phyloP scores from a whole-genome alignment of 1,139 yeast species.

The Taphrina betulina region DNA sequence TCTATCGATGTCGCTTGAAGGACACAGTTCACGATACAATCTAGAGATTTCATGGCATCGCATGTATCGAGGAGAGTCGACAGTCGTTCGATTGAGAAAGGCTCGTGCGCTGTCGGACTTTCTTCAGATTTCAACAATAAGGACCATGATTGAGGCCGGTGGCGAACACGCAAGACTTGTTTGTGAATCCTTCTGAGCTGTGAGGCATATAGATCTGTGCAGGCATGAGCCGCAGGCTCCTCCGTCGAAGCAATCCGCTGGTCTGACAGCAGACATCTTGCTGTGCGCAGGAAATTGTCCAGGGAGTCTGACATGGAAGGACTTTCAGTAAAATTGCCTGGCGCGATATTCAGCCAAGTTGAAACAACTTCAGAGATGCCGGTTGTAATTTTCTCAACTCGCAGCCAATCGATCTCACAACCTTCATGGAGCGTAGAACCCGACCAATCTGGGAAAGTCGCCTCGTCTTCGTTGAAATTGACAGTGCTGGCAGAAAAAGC shows the following conservation, averaged over 20 bases:
- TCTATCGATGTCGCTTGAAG: conserved; percentile 60
- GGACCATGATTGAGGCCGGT: conserved; percentile 19
- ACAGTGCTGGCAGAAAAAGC: not conserved
- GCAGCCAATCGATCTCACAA: conserved; percentile 53
- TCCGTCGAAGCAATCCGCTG: no score
- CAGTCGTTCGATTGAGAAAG: conserved; percentile 2
- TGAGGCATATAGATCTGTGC: not conserved
- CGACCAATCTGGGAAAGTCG: conserved; percentile 4
- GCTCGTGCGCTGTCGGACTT: conserved; percentile 1
- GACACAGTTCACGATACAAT: conserved; percentile 60
- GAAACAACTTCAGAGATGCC: conserved; percentile 78
- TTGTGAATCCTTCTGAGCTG: not conserved
- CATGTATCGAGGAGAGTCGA: conserved; percentile 46
- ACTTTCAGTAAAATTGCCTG: conserved; percentile 5
- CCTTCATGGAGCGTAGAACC: conserved; percentile 31
- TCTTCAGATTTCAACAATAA: not conserved
- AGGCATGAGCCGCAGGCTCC: no score
- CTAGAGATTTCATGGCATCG: conserved; percentile 62
- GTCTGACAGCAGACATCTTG: no score
- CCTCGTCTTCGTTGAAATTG: not conserved
- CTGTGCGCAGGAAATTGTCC: conserved; percentile 1
- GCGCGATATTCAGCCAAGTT: conserved; percentile 57
- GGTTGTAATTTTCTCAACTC: conserved; percentile 69
- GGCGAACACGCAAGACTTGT: conserved; percentile 19
- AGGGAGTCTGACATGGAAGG: not conserved